Evolutionary conservation across 163 green algal species (phyloP), one percentile per base, ranked within the genome.

Genomic region (Scenedesmus sp.): DNA sequence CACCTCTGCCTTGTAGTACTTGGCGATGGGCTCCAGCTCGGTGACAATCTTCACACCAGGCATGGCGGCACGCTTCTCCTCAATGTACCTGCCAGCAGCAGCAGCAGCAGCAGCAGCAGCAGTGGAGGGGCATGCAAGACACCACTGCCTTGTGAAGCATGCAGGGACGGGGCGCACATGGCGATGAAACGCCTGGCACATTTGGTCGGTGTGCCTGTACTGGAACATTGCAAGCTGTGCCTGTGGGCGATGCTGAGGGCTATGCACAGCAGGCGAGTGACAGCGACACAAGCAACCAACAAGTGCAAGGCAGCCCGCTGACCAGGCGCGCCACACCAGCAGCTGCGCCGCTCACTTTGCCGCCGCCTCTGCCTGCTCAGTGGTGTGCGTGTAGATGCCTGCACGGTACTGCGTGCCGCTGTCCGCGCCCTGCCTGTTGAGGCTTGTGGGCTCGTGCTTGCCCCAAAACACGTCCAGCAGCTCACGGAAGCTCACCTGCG

Each of bases 401-500:
- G 70, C 92, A 24, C 94, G 86, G 84, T 89, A 98, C 94, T 98
- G 96, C 0, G 94, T 96, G 76, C 97, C 97, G 0, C 92, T 91
- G 73, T 98, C 97, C 53, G 87, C 90, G 82, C 97, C 97, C 89
- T 98, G 96, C 40, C 93, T 92, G 93, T 98, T 96, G 30, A 95
- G 88, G 24, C 93, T 91, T 33, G 95, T 98, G 65, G 97, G 97
- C 91, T 98, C 95, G 86, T 98, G 96, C 2, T 93, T 87, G 9
- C 83, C 61, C 91, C 94, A 98, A 89, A 98, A 98, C 44, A 93
- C 91, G 42, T 97, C 92, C 56, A 98, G 89, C 56, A 98, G 95
- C 65, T 95, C 30, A 10, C 95, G 92, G 81, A 95, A 97, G 2
- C 80, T 91, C 53, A 96, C 93, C 86, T 94, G 84, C 65, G n/a